phyloP scores from a whole-genome alignment of 345 rosid genomes.

The Lagerstroemia speciosa region DNA sequence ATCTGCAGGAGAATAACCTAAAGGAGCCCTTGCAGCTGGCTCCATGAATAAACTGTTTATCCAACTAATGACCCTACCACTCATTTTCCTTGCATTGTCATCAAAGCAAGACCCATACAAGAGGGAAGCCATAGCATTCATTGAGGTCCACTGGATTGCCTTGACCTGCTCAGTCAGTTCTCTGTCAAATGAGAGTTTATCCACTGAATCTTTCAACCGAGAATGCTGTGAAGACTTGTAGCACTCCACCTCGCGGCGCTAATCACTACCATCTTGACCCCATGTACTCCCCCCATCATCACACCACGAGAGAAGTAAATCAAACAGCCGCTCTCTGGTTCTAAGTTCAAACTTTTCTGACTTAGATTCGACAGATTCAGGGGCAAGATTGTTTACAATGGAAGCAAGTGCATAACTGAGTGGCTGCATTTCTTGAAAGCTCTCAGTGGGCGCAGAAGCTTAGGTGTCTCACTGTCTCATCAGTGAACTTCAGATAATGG shows the following conservation, averaged over 20 bases:
- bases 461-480: slow-evolving; percentile 70
- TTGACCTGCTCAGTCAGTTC: slow-evolving; percentile 87
- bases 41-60: slow-evolving; percentile 93
- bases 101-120: slow-evolving; percentile 96
- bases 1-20: slow-evolving; percentile 95
- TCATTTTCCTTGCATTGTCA: slow-evolving; percentile 98
- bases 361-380: slow-evolving; percentile 87
- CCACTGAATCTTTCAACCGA: slow-evolving; percentile 89
- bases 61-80: slow-evolving; percentile 94
- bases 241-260: slow-evolving; percentile 96
- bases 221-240: slow-evolving; percentile 85
- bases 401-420: slow-evolving; percentile 90
- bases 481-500: slow-evolving; percentile 87
- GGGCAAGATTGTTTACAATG: slow-evolving; percentile 82
- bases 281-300: slow-evolving; percentile 77
- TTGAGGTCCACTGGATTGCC: slow-evolving; percentile 95
- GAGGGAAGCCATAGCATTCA: slow-evolving; percentile 97
- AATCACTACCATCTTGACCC: slow-evolving; percentile 88
- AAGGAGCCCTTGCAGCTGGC: slow-evolving; percentile 89
- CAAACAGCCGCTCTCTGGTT: slow-evolving; percentile 83
- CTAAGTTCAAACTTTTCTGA: slow-evolving; percentile 87
- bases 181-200: slow-evolving; percentile 87
- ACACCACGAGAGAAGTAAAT: slow-evolving; percentile 83
- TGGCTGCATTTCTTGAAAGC: slow-evolving; percentile 82
- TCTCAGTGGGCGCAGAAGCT: slow-evolving; percentile 50